phyloP scores from a whole-genome alignment of 2,329 filamentous ascomycete genomes.

The Apiospora kogelbergensis region DNA sequence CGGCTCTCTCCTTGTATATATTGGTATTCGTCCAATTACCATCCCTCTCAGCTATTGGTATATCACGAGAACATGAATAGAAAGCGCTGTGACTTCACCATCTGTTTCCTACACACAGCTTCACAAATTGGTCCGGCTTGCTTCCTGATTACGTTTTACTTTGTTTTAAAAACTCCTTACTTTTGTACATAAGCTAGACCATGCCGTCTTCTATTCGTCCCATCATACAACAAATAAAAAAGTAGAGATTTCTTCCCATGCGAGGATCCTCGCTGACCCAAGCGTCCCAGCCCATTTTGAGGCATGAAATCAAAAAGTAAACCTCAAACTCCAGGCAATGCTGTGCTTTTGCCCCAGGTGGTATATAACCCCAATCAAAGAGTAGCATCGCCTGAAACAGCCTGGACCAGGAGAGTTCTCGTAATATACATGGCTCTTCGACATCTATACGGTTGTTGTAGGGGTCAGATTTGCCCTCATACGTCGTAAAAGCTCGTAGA shows the following conservation, averaged over 20 bases:
- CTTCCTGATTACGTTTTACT: background rate
- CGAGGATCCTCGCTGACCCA: background rate
- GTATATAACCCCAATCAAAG: background rate
- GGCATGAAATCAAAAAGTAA: background rate
- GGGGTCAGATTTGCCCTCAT: background rate
- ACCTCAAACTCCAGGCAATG: conserved; percentile 4
- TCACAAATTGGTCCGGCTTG: background rate
- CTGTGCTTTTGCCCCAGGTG: background rate
- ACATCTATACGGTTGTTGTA: background rate
- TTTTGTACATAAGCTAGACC: background rate
- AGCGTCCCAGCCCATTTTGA: background rate
- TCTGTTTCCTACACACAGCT: background rate
- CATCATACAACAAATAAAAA: background rate
- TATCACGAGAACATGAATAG: background rate
- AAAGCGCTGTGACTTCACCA: background rate
- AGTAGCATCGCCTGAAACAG: background rate
- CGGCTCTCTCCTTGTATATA: background rate
- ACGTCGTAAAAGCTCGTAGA: background rate
- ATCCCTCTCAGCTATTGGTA: background rate
- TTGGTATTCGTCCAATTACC: background rate
- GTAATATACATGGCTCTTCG: background rate
- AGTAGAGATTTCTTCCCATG: background rate
- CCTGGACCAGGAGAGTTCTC: background rate
- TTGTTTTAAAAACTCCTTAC: background rate
- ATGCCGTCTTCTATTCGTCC: background rate